phyloP scores from a whole-genome alignment of 2,329 filamentous ascomycete species.

The Hypoxylon sp. region DNA sequence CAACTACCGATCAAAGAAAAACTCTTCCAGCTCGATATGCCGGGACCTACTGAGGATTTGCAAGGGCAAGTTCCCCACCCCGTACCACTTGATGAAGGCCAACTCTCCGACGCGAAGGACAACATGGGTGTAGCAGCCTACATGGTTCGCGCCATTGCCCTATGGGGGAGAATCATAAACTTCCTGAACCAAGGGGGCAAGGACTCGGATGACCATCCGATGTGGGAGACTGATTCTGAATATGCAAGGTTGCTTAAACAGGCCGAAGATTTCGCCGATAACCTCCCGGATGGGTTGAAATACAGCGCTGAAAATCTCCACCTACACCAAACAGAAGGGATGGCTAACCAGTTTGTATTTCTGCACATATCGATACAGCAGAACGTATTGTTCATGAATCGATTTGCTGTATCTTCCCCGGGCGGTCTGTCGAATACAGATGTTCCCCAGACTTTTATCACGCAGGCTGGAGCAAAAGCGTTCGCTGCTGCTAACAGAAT shows the following conservation, averaged over 20 bases:
- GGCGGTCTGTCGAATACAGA: conserved; percentile 76
- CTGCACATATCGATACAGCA: conserved; percentile 92
- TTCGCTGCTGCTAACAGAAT: conserved; percentile 89
- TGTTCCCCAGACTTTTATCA: conserved; percentile 83
- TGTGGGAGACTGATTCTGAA: conserved; percentile 87
- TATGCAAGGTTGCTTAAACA: conserved; percentile 80
- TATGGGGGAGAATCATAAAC: conserved; percentile 91
- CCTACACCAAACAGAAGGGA: conserved; percentile 85
- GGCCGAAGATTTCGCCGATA: conserved; percentile 77
- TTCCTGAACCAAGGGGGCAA: conserved; percentile 93
- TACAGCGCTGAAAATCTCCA: conserved; percentile 88
- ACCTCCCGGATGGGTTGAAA: conserved; percentile 78
- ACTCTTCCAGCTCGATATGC: conserved; percentile 91
- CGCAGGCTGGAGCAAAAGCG: conserved; percentile 80
- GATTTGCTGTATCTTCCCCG: conserved; percentile 83
- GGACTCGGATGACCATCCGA: conserved; percentile 79
- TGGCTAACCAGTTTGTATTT: conserved; percentile 93
- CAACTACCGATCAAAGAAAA: conserved; percentile 92
- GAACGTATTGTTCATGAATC: conserved; percentile 89
- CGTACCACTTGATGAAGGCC: conserved; percentile 73
- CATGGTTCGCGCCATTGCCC: conserved; percentile 84
- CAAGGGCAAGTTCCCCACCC: conserved; percentile 78
- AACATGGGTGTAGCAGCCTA: conserved; percentile 98
- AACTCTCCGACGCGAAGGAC: conserved; percentile 75
- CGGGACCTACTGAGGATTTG: conserved; percentile 86